Evolutionary conservation across 192 early-diverging fungal genomes (phyloP), one percentile per base, ranked within the genome.

Genomic region (Backusella westeae): DNA sequence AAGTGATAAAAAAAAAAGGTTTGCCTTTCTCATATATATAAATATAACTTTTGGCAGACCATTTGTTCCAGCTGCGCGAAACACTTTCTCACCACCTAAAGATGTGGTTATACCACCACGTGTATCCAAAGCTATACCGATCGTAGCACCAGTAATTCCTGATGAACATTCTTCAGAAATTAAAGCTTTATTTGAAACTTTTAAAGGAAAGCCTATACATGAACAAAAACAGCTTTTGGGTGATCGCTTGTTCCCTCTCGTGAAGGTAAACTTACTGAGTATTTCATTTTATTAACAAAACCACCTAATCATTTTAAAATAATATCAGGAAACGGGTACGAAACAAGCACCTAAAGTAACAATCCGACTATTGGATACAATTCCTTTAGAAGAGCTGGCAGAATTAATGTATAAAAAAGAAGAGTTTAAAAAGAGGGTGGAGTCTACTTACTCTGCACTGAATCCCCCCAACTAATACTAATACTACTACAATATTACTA

Each of bases 171-270:
- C 71, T 35, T 5, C 52, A 8, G 67, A 38, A 42, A 53, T 66
- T 8, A 44, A 69, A 14, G 49, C 29, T 34, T 67, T 74, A 76
- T 34, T 85, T n/a, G 68, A 75, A 6, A 67, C 46, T 2, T 34
- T 85, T 42, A 71, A 81, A 65, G 52, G 70, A 14, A 83, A 81
- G 44, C 49, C 81, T 0, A 49, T 75, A 34, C 72, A 79, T 56
- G 84, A 85, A 72, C 53, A 83, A 69, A 85, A 85, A 66, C 84
- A 85, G 42, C 72, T 78, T 26, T 72, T 85, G 19, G 84, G 84
- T 39, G 81, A 82, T 74, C 59, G 69, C 53, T 34, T 85, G 7
- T 85, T 85, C 71, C 84, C 81, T 21, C 66, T 81, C 12, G 84
- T 85, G 5, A 85, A 85, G 76, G 81, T 82, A 82, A 73, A 32